These are phyloP conservation scores for Platanus orientalis DNA, from an alignment of 164 flowering plant genomes.

Conservation along the genomic window DNA sequence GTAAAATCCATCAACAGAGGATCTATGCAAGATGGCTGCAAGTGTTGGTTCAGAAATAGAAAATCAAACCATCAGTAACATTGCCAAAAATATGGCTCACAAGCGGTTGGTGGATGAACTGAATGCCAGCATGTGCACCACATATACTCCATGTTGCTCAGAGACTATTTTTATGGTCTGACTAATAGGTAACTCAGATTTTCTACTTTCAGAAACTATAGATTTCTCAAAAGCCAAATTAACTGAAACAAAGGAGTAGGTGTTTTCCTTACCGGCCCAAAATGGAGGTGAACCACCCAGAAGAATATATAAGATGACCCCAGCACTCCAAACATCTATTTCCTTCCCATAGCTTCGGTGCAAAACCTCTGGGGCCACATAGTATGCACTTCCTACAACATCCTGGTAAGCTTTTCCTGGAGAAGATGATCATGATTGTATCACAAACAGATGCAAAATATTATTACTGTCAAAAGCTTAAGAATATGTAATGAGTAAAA, in stretches of 20 bases:
- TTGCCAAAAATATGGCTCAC: not conserved
- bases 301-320: constrained; percentile 86
- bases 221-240: not conserved
- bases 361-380: constrained; percentile 90
- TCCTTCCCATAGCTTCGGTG: constrained; percentile 69
- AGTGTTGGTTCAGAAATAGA: not conserved
- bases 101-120: not conserved
- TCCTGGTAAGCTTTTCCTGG: constrained; percentile 65
- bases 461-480: too few species aligned
- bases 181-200: too few species aligned
- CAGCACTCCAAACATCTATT: constrained; percentile 95
- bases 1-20: not conserved
- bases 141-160: not conserved
- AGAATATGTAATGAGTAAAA: too few species aligned
- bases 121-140: constrained; percentile 1
- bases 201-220: not conserved
- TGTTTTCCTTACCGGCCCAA: constrained; percentile 62
- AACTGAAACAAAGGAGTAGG: not conserved
- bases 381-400: constrained; percentile 86
- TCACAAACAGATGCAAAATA: too few species aligned
- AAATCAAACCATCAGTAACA: not conserved
- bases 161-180: not conserved
- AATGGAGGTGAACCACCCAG: constrained; percentile 84
- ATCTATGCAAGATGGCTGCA: not conserved
- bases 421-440: not conserved